Percentiles rank a stretch among this genome's conserved stretches.
Evolutionary conservation across 441 rosid species (phyloP).

Genomic region (Cnidoscolus chayamansa): DNA sequence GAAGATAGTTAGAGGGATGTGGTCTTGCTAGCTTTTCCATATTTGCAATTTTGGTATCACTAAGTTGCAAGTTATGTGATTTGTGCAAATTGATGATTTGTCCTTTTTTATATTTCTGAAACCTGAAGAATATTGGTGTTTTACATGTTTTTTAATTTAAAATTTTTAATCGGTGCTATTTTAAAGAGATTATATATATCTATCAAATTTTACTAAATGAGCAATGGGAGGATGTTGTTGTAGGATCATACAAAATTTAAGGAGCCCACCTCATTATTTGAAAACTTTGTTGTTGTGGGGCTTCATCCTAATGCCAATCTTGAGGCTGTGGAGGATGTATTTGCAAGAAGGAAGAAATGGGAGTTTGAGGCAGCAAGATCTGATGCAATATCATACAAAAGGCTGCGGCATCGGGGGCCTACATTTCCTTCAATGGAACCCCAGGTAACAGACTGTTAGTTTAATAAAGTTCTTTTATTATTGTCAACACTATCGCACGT

Average conservation of each 20-base stretch:
- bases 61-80: background rate
- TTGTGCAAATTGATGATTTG: background rate
- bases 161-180: background rate
- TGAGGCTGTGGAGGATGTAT: conserved; percentile 79
- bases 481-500: background rate
- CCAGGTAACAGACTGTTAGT: conserved; percentile 47
- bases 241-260: conserved; percentile 62
- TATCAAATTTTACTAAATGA: conserved; percentile 7
- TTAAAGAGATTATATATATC: background rate
- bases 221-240: conserved; percentile 28
- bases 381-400: conserved; percentile 48
- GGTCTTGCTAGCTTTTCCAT: background rate
- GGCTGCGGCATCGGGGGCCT: conserved; percentile 54
- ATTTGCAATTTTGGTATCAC: background rate
- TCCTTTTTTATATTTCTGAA: background rate
- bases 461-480: conserved; percentile 7
- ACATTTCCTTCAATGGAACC: conserved; percentile 69
- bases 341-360: conserved; percentile 77
- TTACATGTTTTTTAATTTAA: background rate
- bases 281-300: conserved; percentile 84
- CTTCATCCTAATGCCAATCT: conserved; percentile 83
- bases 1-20: conserved; percentile 1
- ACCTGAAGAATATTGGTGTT: background rate
- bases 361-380: conserved; percentile 62
- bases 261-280: conserved; percentile 85